A percentile compares a stretch with the other conserved stretches of the same genome.
Conservation (phyloP, 73 alveolate genomes). For the Paramecium biaurelia region DNA sequence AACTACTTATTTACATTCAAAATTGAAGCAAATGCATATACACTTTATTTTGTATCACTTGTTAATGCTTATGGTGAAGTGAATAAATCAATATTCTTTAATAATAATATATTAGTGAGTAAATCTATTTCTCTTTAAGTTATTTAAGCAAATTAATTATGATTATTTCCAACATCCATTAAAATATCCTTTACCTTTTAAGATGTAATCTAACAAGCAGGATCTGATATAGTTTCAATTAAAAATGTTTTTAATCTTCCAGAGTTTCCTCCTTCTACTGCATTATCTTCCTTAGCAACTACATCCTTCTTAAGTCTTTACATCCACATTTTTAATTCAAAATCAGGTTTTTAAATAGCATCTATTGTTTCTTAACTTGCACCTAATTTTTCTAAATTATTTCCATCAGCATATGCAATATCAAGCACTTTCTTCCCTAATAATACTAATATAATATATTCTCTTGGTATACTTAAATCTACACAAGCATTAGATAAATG, state of each 20-base stretch:
- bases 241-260: not conserved
- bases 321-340: not conserved
- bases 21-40: constrained; percentile 9
- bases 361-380: not conserved
- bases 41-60: constrained; percentile 42
- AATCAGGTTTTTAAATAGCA: not conserved
- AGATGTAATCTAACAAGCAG: not conserved
- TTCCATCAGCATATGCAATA: not conserved
- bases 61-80: not conserved
- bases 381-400: not conserved
- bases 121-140: constrained; percentile 16
- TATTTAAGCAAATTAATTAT: not conserved
- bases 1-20: not conserved
- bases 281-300: not conserved
- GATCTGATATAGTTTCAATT: constrained; percentile 17
- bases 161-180: constrained; percentile 3
- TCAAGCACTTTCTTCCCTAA: not conserved
- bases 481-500: constrained; percentile 24
- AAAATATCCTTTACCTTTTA: not conserved
- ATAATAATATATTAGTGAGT: not conserved
- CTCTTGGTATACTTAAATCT: not conserved
- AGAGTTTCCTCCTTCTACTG: constrained; percentile 13
- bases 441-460: not conserved
- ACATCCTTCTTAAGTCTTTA: not conserved
- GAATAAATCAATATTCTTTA: not conserved